These are phyloP conservation scores for Fusarium concolor DNA, from an alignment of 2,329 filamentous ascomycete species.

Conservation along the genomic window DNA sequence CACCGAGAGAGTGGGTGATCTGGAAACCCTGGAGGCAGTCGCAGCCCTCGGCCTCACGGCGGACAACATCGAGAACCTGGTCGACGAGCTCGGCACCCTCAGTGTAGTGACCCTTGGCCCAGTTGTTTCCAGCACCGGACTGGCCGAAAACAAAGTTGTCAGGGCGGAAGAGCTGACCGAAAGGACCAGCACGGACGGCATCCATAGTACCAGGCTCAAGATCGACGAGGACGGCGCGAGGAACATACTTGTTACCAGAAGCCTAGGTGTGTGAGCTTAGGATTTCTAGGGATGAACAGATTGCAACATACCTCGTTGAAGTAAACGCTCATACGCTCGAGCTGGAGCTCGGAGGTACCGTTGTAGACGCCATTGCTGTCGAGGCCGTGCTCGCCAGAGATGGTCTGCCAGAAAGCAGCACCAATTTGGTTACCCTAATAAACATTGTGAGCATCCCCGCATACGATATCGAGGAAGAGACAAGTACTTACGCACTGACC, in stretches of 20 bases:
- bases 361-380: constrained; percentile 99
- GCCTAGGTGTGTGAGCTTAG: constrained; percentile 66
- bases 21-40: constrained; percentile 99
- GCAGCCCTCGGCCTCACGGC: constrained; percentile 97
- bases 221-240: constrained; percentile 98
- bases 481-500: constrained; percentile 88
- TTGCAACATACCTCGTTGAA: constrained; percentile 76
- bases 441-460: constrained; percentile 52
- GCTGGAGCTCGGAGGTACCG: constrained; percentile 97
- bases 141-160: constrained; percentile 99
- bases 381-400: constrained; percentile 93
- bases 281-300: neutral
- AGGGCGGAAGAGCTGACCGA: constrained; percentile 98
- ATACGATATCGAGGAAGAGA: constrained; percentile 7
- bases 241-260: constrained; percentile 98
- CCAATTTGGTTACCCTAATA: constrained; percentile 98
- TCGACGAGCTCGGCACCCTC: constrained; percentile 99
- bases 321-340: constrained; percentile 99
- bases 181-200: constrained; percentile 96
- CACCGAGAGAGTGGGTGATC: constrained; percentile 99
- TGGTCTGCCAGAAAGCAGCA: constrained; percentile 98
- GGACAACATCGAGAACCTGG: constrained; percentile 97
- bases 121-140: constrained; percentile 99
- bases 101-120: constrained; percentile 99
- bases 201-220: constrained; percentile 99